Evolutionary conservation across 2,329 filamentous ascomycete genomes (phyloP), one percentile per base, ranked within the genome.

Genomic region (Mycosphaerella sp.): DNA sequence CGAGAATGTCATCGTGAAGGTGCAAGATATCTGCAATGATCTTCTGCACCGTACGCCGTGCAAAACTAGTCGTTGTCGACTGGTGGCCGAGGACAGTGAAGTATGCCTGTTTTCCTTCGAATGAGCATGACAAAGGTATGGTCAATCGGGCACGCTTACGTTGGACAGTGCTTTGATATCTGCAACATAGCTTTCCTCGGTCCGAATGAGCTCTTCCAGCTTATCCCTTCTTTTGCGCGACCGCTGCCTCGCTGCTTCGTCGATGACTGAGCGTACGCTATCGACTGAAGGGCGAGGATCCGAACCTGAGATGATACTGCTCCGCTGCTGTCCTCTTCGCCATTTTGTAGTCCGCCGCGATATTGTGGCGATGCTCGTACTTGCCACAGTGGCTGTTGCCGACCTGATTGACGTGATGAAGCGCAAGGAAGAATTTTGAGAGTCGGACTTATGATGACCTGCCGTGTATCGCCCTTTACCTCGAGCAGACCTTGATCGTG

Each of bases 111-210:
- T 34, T 12, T 14, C 21, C 17, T 17, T 9, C 36, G 12, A 11
- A 34, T 50, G 21, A 52, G 55, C 41, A 42, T n/a, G 45, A 31
- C 36, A 38, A n/a, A 12, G 8, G 12, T 17, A 50, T 21, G 7
- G 9, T 43, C 17, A n/a, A 29, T 17, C 52, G 26, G n/a, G 12
- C 31, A 32, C 17, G 53, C 82, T 67, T 74, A 92, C 91, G 72
- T 95, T 90, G 68, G 87, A 86, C 55, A 97, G 76, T 60, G 93
- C 89, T 63, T 89, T 89, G 54, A 97, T 72, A 64, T 95, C 92
- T 12, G 85, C 82, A 63, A 97, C 84, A 68, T 97, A 97, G 64
- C 85, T 83, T 67, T 93, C 87, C 70, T 97, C 93, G 0, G 91
- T 95, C 53, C 74, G 80, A 57, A 96, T 82, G 48, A 97, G 75